Evolutionary conservation across 805 yeast genomes (phyloP).

Genomic region (Suhomyces vadensis): DNA sequence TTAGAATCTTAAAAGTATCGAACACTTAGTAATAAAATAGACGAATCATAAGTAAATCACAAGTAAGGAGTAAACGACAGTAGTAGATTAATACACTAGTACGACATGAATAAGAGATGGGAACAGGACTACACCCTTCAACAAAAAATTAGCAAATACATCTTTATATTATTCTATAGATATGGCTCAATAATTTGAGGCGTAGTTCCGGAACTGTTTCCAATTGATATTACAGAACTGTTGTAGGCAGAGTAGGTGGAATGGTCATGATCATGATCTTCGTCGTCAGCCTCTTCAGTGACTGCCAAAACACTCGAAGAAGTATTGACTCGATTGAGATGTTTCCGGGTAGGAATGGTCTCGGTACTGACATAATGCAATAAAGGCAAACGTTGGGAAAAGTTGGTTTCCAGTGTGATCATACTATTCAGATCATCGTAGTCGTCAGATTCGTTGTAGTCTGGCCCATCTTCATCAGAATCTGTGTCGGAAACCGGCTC

Average conservation of each 20-base stretch:
- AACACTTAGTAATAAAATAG: too few relatives aligned
- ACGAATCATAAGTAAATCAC: too few relatives aligned
- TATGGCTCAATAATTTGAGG: not conserved
- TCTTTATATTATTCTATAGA: not conserved
- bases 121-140: too few relatives aligned
- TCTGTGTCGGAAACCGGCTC: not conserved
- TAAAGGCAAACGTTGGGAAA: conserved; percentile 29
- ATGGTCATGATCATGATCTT: not conserved
- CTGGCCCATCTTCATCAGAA: not conserved
- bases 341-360: conserved; percentile 8
- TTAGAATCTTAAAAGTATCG: too few relatives aligned
- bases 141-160: not conserved
- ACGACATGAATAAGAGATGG: not conserved
- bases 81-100: too few relatives aligned
- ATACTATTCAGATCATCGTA: conserved; percentile 15
- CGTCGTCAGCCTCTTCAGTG: conserved; percentile 2
- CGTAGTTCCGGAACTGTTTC: not conserved
- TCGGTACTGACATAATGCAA: conserved; percentile 25
- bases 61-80: too few relatives aligned
- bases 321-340: conserved; percentile 1
- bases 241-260: not conserved
- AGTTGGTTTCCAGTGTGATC: conserved; percentile 19
- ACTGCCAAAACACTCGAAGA: conserved; percentile 1
- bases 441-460: conserved; percentile 1
- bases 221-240: not conserved